These are phyloP conservation scores for Trichoderma endophyticum DNA, from an alignment of 2,329 filamentous ascomycete species.

Conservation along the genomic window DNA sequence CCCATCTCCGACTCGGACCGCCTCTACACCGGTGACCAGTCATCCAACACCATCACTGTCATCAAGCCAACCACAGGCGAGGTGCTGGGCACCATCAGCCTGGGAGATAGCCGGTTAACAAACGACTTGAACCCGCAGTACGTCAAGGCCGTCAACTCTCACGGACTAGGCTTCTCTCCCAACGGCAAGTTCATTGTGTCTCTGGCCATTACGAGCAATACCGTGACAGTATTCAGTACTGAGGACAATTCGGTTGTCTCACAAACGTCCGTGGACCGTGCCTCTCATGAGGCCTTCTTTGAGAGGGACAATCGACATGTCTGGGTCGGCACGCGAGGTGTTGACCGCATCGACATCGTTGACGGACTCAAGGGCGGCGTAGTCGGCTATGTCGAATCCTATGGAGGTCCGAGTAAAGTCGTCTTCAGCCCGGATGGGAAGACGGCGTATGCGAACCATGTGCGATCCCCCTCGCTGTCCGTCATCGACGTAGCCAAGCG, in stretches of 20 bases:
- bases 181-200: slow-evolving; percentile 20
- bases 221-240: slow-evolving; percentile 19
- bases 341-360: slow-evolving; percentile 19
- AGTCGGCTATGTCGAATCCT: slow-evolving; percentile 12
- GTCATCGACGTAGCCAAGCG: slow-evolving; percentile 19
- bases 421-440: slow-evolving; percentile 21
- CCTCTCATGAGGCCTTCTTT: slow-evolving; percentile 22
- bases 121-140: slow-evolving; percentile 20
- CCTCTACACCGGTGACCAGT: slow-evolving; percentile 19
- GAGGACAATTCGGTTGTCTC: slow-evolving; percentile 20
- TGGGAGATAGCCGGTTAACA: slow-evolving; percentile 14
- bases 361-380: slow-evolving; percentile 19
- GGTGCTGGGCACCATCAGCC: slow-evolving; percentile 19
- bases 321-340: slow-evolving; percentile 21
- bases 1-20: slow-evolving; percentile 14
- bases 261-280: slow-evolving; percentile 17
- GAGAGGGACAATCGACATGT: slow-evolving; percentile 19
- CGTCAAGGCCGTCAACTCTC: slow-evolving; percentile 16
- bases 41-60: slow-evolving; percentile 17
- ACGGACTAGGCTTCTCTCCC: slow-evolving; percentile 21
- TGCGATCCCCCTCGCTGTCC: slow-evolving; percentile 18
- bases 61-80: slow-evolving; percentile 19
- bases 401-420: slow-evolving; percentile 21
- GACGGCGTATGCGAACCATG: slow-evolving; percentile 20
- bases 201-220: slow-evolving; percentile 20